Conservation (phyloP, 1,139 yeast species). For the Pichia sp. region DNA sequence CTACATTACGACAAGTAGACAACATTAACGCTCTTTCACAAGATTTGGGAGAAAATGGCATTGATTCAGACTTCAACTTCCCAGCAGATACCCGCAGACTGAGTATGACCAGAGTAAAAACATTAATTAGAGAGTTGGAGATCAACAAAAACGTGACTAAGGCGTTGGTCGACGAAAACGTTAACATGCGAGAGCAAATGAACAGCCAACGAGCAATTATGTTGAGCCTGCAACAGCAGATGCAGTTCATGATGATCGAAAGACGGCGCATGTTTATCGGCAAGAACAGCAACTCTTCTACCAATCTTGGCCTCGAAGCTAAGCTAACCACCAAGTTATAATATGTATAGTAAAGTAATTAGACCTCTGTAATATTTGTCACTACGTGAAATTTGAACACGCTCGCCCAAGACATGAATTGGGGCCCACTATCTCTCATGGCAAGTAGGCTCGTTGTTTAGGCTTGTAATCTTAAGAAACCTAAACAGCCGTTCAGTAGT, state of each 20-base stretch:
- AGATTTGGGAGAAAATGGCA: background rate
- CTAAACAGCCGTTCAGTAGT: no score
- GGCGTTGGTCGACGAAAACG: slow-evolving; percentile 42
- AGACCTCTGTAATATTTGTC: no score
- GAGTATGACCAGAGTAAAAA: slow-evolving; percentile 42
- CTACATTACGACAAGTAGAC: background rate
- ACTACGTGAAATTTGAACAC: no score
- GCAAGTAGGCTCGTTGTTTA: no score
- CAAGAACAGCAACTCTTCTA: background rate
- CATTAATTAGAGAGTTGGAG: slow-evolving; percentile 32
- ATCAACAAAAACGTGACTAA: slow-evolving; percentile 38
- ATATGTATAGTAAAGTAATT: background rate
- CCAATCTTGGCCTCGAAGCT: background rate
- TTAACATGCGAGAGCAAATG: slow-evolving; percentile 47
- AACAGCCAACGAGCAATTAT: slow-evolving; percentile 45
- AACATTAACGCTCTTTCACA: background rate
- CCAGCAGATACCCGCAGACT: slow-evolving; percentile 25
- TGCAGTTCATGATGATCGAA: slow-evolving; percentile 46
- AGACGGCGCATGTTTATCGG: slow-evolving; percentile 30
- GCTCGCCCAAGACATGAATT: no score
- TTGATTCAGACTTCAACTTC: background rate
- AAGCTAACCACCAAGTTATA: background rate
- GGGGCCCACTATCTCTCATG: no score
- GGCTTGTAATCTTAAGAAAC: no score
- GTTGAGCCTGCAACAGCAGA: slow-evolving; percentile 47